Conservation (phyloP, 2,329 filamentous ascomycete genomes). For the Capronia coronata region DNA sequence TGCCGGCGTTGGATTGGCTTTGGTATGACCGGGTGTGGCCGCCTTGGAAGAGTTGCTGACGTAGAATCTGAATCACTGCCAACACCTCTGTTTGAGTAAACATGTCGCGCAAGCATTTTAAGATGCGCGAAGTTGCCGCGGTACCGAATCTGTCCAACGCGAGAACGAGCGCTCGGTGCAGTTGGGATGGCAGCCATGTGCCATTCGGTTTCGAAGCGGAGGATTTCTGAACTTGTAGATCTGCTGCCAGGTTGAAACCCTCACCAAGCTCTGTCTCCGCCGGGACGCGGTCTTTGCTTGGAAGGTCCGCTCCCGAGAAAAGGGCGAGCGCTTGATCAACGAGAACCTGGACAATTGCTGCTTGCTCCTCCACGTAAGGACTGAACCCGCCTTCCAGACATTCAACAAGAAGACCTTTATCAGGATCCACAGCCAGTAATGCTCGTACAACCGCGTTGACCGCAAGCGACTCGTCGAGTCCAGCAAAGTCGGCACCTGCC, state of each 20-base stretch:
- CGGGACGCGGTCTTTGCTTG: conserved; percentile 2
- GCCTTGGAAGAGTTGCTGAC: conserved; percentile 28
- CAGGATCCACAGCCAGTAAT: conserved; percentile 37
- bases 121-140: conserved; percentile 10
- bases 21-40: conserved; percentile 24
- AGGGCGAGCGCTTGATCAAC: conserved; percentile 36
- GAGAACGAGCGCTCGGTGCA: conserved; percentile 17
- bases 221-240: conserved; percentile 9
- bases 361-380: conserved; percentile 37
- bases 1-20: not conserved
- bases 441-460: conserved; percentile 32
- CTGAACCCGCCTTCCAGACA: conserved; percentile 35
- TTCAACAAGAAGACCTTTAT: conserved; percentile 35
- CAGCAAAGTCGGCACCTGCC: conserved; percentile 34
- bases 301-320: conserved; percentile 25
- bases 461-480: conserved; percentile 25
- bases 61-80: conserved; percentile 30
- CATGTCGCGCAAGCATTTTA: conserved; percentile 15
- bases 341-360: conserved; percentile 36
- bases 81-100: conserved; percentile 21
- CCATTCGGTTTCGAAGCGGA: conserved; percentile 5
- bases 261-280: conserved; percentile 19
- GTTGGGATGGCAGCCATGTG: conserved; percentile 11
- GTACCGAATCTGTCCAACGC: conserved; percentile 18
- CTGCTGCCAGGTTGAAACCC: not conserved